Conservation (phyloP, 73 alveolate species). For the Paramecium octaurelia region DNA sequence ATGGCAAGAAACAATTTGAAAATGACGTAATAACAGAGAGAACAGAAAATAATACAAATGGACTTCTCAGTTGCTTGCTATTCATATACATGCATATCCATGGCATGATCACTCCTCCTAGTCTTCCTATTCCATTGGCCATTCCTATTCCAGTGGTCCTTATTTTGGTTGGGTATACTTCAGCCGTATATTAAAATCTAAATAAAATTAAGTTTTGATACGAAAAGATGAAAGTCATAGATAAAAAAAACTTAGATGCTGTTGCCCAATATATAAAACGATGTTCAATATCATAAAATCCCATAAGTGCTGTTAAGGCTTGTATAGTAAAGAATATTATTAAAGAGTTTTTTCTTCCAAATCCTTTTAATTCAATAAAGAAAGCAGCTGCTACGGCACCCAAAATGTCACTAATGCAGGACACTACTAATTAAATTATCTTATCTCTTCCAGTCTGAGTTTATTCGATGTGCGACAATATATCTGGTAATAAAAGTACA, state of each 20-base stretch:
- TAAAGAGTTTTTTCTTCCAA: slow-evolving; percentile 54
- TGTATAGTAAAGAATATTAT: neutral
- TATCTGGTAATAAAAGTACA: slow-evolving; percentile 28
- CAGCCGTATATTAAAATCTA: slow-evolving; percentile 45
- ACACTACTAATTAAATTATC: neutral
- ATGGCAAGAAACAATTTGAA: slow-evolving; percentile 36
- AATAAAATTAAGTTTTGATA: neutral
- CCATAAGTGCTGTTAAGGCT: slow-evolving; percentile 1
- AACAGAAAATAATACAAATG: slow-evolving; percentile 28
- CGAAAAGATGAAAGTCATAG: slow-evolving; percentile 32
- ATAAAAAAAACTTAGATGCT: neutral
- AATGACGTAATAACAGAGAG: slow-evolving; percentile 5
- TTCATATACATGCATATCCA: slow-evolving; percentile 53
- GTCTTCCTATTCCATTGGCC: slow-evolving; percentile 51
- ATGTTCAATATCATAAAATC: neutral
- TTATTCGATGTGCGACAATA: neutral
- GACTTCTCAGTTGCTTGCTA: neutral
- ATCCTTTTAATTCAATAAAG: slow-evolving; percentile 29
- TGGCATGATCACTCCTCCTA: slow-evolving; percentile 46
- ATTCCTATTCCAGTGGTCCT: slow-evolving; percentile 38
- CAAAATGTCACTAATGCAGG: neutral
- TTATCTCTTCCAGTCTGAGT: neutral
- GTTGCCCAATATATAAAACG: slow-evolving; percentile 30
- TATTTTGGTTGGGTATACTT: slow-evolving; percentile 49
- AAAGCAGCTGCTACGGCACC: slow-evolving; percentile 47